phyloP scores from a whole-genome alignment of 805 yeast species.

The Barnettozyma sucrosica region DNA sequence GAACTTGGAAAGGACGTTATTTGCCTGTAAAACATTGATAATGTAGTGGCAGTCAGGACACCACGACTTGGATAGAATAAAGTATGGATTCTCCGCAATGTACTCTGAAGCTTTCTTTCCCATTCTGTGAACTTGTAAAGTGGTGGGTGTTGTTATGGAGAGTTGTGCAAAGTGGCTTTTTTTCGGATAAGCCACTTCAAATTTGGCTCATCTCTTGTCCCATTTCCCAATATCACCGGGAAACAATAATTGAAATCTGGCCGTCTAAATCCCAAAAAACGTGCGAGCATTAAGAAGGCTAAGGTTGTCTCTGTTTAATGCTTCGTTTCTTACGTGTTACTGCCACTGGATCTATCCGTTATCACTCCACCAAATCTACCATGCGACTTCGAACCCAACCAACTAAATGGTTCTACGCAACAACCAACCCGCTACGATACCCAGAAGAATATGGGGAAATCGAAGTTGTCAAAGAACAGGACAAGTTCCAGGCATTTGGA shows the following conservation, averaged over 20 bases:
- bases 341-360: not conserved
- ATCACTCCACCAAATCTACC: not conserved
- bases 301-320: not conserved
- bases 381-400: not conserved
- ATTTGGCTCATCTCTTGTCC: too few relatives aligned
- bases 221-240: too few relatives aligned
- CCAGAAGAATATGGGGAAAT: constrained; percentile 55
- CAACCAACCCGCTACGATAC: constrained; percentile 66
- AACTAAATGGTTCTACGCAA: constrained; percentile 73
- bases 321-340: not conserved
- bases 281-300: too few relatives aligned
- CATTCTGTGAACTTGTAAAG: not conserved
- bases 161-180: not conserved
- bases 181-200: too few relatives aligned
- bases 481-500: constrained; percentile 63
- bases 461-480: constrained; percentile 35
- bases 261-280: too few relatives aligned
- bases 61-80: constrained; percentile 68
- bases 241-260: too few relatives aligned
- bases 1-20: constrained; percentile 44
- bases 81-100: constrained; percentile 39
- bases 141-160: not conserved
- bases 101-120: constrained; percentile 37
- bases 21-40: constrained; percentile 46
- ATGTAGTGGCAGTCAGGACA: constrained; percentile 76